Evolutionary conservation across 176 grass and related monocot genomes (phyloP).

Genomic region (Saccharum officinarum): DNA sequence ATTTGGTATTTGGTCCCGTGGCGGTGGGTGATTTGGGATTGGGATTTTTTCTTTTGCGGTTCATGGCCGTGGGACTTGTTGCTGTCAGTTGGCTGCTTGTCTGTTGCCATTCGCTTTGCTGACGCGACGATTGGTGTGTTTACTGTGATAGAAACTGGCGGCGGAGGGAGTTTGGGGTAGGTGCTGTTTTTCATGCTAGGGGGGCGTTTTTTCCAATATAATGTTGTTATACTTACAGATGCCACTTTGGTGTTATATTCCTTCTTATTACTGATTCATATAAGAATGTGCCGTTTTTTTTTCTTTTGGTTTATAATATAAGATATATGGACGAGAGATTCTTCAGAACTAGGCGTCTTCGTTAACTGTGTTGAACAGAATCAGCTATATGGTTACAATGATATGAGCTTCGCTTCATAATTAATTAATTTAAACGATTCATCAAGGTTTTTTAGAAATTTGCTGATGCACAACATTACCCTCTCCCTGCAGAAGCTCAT

Average conservation of each 20-base stretch:
- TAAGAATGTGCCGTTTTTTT: too few relatives aligned
- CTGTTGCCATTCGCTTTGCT: neutral
- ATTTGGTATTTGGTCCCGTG: neutral
- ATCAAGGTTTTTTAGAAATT: neutral
- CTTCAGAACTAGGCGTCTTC: too few relatives aligned
- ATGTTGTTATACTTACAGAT: too few relatives aligned
- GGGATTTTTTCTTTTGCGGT: neutral
- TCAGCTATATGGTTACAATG: too few relatives aligned
- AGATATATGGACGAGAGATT: too few relatives aligned
- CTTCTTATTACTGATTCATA: too few relatives aligned
- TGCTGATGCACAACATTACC: neutral
- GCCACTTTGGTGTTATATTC: too few relatives aligned
- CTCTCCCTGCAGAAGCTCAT: conserved; percentile 69
- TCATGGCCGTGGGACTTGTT: neutral
- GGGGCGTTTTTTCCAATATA: too few relatives aligned
- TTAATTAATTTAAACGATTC: neutral
- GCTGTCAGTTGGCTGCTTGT: neutral
- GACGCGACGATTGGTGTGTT: neutral
- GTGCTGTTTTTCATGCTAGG: neutral
- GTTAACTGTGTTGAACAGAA: too few relatives aligned
- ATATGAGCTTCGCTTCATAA: too few relatives aligned
- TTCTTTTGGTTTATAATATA: too few relatives aligned
- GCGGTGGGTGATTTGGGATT: neutral
- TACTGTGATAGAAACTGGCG: neutral
- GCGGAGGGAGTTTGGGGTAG: neutral